Evolutionary conservation across 1,139 yeast species (phyloP).

Genomic region (Saccharomycopsis crataegensis): DNA sequence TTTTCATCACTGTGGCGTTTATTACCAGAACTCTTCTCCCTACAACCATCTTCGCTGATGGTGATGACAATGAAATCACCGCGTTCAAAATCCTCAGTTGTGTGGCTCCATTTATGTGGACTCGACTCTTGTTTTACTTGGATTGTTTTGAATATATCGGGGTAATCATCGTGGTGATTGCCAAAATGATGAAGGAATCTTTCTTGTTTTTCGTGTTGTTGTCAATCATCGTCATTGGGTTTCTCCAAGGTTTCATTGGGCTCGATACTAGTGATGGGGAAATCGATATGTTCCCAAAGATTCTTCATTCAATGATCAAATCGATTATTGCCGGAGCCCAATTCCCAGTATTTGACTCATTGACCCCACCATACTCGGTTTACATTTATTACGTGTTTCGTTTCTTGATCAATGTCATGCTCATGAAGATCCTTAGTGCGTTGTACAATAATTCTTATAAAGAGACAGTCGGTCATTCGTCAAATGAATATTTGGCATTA

Average conservation of each 20-base stretch:
- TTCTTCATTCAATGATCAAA: constrained; percentile 56
- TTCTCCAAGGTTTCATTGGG: constrained; percentile 81
- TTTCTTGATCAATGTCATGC: constrained; percentile 65
- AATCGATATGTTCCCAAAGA: constrained; percentile 60
- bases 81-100: constrained; percentile 69
- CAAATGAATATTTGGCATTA: constrained; percentile 76
- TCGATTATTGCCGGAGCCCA: constrained; percentile 70
- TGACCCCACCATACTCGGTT: constrained; percentile 81
- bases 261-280: constrained; percentile 83
- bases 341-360: constrained; percentile 58
- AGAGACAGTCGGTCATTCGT: constrained; percentile 72
- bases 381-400: constrained; percentile 69
- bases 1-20: constrained; percentile 46
- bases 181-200: constrained; percentile 83
- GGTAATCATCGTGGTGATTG: constrained; percentile 78
- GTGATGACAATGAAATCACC: constrained; percentile 46
- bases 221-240: constrained; percentile 65
- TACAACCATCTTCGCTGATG: constrained; percentile 27
- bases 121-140: constrained; percentile 62
- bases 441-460: constrained; percentile 80
- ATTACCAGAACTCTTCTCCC: constrained; percentile 46
- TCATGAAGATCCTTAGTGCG: constrained; percentile 78
- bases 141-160: constrained; percentile 83
- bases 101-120: constrained; percentile 86
- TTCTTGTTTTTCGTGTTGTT: constrained; percentile 70